A percentile compares a stretch with the other conserved stretches of the same genome.
Conservation (phyloP, 257 asterid genomes). For the Galeopsis tetrahit region DNA sequence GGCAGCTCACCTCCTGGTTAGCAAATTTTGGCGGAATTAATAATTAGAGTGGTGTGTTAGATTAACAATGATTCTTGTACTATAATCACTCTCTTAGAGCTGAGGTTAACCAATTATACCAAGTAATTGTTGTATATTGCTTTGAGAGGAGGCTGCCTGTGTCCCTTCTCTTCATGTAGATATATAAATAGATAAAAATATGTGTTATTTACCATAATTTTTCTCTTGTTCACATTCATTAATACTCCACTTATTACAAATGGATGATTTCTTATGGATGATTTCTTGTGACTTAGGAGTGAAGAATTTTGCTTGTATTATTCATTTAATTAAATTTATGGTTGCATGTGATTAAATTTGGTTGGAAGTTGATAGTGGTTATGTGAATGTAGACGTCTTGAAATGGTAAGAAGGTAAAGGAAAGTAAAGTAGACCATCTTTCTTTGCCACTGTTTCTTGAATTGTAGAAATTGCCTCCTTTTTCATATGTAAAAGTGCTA, state of each 20-base stretch:
- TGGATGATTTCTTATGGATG: not conserved
- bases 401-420: not conserved
- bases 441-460: not conserved
- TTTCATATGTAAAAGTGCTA: not conserved
- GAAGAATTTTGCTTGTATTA: too few relatives aligned
- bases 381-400: not conserved
- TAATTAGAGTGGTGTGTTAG: constrained; percentile 17
- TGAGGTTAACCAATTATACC: not conserved
- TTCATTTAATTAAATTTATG: too few relatives aligned
- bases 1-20: constrained; percentile 45
- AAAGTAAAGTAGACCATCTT: not conserved
- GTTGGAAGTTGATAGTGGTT: not conserved
- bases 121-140: constrained; percentile 31
- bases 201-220: not conserved
- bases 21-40: constrained; percentile 26
- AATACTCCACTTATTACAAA: not conserved
- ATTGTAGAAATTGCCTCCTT: constrained; percentile 15
- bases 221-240: constrained; percentile 6
- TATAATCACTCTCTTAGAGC: not conserved
- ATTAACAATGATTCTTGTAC: constrained; percentile 12
- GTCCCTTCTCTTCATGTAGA: constrained; percentile 22
- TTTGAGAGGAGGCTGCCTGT: not conserved
- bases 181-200: not conserved
- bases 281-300: too few relatives aligned
- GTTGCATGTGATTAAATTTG: not conserved